Evolutionary conservation across 2,329 filamentous ascomycete species (phyloP).

Genomic region (Claviceps spartinae): DNA sequence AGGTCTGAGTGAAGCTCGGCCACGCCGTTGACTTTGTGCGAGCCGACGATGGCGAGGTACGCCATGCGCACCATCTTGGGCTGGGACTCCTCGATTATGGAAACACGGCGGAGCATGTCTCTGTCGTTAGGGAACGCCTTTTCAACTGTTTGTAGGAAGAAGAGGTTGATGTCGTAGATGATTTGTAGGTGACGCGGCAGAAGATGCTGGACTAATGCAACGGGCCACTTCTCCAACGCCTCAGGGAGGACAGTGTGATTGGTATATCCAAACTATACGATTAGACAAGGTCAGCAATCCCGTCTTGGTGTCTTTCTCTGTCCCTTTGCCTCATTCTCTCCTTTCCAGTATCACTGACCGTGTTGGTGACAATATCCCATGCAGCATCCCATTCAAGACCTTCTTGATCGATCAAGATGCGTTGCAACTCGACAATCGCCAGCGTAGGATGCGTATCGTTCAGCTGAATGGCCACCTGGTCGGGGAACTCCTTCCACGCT

Average conservation of each 20-base stretch:
- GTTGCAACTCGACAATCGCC: slow-evolving; percentile 88
- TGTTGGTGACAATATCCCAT: slow-evolving; percentile 66
- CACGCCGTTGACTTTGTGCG: slow-evolving; percentile 98
- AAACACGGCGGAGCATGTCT: slow-evolving; percentile 75
- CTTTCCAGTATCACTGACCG: slow-evolving; percentile 27
- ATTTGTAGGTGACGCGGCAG: slow-evolving; percentile 91
- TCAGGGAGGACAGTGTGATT: slow-evolving; percentile 97
- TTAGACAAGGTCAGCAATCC: background rate
- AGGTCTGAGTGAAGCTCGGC: slow-evolving; percentile 95
- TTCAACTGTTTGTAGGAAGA: slow-evolving; percentile 85
- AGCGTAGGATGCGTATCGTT: slow-evolving; percentile 97
- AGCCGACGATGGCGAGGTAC: slow-evolving; percentile 84
- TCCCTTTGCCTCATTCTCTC: background rate
- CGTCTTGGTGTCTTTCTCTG: background rate
- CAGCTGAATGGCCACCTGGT: slow-evolving; percentile 91
- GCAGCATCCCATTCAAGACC: slow-evolving; percentile 87
- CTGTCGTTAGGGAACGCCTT: slow-evolving; percentile 79
- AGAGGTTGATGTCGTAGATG: slow-evolving; percentile 95
- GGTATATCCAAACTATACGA: slow-evolving; percentile 73
- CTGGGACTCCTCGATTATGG: slow-evolving; percentile 92
- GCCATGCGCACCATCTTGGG: slow-evolving; percentile 99
- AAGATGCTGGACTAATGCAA: slow-evolving; percentile 80
- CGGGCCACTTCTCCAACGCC: slow-evolving; percentile 96
- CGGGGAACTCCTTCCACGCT: slow-evolving; percentile 81
- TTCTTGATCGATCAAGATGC: slow-evolving; percentile 80